A percentile compares a stretch with the other conserved stretches of the same genome.
These are phyloP conservation scores for Syzygium malaccense DNA, from an alignment of 441 rosid species.

Conservation along the genomic window DNA sequence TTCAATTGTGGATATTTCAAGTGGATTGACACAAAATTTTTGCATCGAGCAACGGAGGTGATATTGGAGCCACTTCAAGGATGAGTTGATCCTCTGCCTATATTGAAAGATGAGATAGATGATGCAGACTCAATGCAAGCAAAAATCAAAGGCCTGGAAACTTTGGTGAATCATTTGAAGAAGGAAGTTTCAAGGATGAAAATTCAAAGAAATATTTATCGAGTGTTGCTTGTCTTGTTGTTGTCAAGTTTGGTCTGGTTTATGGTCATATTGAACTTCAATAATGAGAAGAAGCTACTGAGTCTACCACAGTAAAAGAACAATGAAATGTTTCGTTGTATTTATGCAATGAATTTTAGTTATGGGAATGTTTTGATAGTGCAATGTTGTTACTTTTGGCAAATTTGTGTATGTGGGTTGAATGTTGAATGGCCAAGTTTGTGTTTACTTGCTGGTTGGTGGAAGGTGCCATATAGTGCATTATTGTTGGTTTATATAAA, in stretches of 20 bases:
- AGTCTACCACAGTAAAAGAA: neutral
- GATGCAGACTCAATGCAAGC: neutral
- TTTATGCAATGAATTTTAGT: neutral
- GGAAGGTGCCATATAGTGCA: neutral
- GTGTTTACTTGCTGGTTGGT: neutral
- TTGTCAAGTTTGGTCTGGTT: neutral
- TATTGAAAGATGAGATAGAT: neutral
- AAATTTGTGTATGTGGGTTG: neutral
- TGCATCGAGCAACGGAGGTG: neutral
- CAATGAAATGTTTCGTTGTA: too few relatives aligned
- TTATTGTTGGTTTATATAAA: neutral
- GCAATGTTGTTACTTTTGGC: too few relatives aligned
- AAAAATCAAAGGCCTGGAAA: neutral
- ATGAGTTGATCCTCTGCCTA: neutral
- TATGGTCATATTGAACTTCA: neutral
- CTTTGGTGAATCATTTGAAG: neutral
- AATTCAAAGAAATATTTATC: neutral
- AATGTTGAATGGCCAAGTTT: neutral
- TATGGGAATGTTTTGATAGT: too few relatives aligned
- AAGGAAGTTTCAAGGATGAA: neutral
- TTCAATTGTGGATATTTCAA: neutral
- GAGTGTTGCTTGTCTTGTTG: neutral
- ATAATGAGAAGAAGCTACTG: too few relatives aligned
- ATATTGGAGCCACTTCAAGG: neutral
- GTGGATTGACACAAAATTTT: neutral